These are phyloP conservation scores for Blakeslea trispora DNA, from an alignment of 371 early-diverging fungal genomes.

Conservation along the genomic window DNA sequence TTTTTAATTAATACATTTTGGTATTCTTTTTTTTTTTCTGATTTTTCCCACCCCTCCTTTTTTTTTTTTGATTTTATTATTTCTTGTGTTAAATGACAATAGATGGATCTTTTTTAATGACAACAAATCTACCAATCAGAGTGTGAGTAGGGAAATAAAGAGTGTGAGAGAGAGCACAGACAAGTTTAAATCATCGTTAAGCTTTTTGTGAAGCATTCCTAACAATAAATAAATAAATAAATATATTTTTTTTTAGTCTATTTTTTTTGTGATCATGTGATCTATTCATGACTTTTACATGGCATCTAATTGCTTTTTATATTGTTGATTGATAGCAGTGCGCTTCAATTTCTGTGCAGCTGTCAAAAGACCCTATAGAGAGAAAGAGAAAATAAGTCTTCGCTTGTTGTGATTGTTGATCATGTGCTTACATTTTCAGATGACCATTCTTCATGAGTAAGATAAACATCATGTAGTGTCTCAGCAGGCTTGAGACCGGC, in stretches of 20 bases:
- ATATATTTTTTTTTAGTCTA: neutral
- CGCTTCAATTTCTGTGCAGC: constrained; percentile 95
- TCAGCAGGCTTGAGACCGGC: constrained; percentile 70
- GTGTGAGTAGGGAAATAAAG: neutral
- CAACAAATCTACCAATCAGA: constrained; percentile 2
- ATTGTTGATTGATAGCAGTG: constrained; percentile 66
- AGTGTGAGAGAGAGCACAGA: neutral
- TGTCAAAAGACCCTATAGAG: constrained; percentile 67
- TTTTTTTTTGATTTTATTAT: neutral
- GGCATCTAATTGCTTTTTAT: constrained; percentile 59
- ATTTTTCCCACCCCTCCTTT: neutral
- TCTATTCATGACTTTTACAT: constrained; percentile 59
- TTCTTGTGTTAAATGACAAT: too few relatives aligned
- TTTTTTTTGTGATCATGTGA: too few relatives aligned
- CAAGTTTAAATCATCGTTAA: constrained; percentile 3
- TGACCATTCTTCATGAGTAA: constrained; percentile 83
- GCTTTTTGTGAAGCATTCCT: constrained; percentile 37
- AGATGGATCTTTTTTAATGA: neutral
- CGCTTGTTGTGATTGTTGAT: too few relatives aligned
- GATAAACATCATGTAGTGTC: constrained; percentile 58
- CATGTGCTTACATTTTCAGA: constrained; percentile 68
- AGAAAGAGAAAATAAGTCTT: constrained; percentile 7
- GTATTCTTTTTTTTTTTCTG: neutral
- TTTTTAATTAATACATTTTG: constrained; percentile 16
- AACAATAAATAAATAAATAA: constrained; percentile 1